Conservation (phyloP, 83 land plant genomes). For the Picea engelmannii region DNA sequence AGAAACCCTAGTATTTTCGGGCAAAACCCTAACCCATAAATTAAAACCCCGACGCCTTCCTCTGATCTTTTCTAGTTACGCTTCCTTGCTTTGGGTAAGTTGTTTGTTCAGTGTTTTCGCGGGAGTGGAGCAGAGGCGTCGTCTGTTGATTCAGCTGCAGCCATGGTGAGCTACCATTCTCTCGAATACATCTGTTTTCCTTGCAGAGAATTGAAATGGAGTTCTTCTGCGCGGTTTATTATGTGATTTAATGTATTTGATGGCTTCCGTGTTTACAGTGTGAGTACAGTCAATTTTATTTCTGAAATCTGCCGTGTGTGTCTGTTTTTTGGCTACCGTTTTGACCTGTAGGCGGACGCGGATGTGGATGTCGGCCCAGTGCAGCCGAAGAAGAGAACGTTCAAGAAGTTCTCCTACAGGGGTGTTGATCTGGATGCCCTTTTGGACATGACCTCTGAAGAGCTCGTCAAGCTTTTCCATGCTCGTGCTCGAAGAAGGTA, state of each 20-base stretch:
- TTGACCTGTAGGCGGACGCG: not conserved
- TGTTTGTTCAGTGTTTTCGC: too few species aligned
- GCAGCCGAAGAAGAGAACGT: constrained; percentile 43
- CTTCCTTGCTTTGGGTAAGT: too few species aligned
- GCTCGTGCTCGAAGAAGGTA: constrained; percentile 66
- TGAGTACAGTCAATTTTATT: not conserved
- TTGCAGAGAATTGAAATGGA: not conserved
- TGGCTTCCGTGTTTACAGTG: too few species aligned
- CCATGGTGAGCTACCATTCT: not conserved
- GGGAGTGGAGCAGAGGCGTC: too few species aligned
- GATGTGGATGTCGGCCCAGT: not conserved
- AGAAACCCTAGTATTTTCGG: too few species aligned
- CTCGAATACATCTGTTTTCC: not conserved
- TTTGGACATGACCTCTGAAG: constrained; percentile 39
- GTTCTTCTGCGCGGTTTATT: not conserved
- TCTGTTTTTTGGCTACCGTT: not conserved
- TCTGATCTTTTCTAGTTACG: too few species aligned
- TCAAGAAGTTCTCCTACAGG: constrained; percentile 43
- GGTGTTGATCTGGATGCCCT: constrained; percentile 44
- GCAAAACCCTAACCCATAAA: too few species aligned
- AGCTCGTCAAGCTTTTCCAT: constrained; percentile 54
- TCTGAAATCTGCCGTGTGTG: not conserved
- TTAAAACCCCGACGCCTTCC: too few species aligned
- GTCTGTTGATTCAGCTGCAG: not conserved
- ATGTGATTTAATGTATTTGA: not conserved